Evolutionary conservation across 371 early-diverging fungal species (phyloP).

Genomic region (Neoconidiobolus thromboides): DNA sequence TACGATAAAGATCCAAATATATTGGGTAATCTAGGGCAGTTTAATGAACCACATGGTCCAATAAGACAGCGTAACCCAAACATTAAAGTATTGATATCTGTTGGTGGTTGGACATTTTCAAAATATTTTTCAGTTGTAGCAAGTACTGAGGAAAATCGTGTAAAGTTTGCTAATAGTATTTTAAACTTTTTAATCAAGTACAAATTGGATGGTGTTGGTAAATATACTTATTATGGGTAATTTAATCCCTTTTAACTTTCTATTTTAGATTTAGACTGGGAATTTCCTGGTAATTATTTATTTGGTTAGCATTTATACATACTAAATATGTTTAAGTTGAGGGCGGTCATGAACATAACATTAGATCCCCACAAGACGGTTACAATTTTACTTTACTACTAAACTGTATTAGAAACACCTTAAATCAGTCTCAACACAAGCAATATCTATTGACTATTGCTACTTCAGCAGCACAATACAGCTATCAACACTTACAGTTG

Average conservation of each 20-base stretch:
- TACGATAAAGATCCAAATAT: background rate
- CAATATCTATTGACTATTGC: conserved; percentile 1
- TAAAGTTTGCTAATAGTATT: background rate
- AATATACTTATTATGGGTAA: background rate
- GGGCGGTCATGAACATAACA: background rate
- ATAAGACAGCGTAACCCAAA: background rate
- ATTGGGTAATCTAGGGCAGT: background rate
- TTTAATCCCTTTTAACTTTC: conserved; percentile 4
- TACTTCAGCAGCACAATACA: background rate
- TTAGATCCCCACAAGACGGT: background rate
- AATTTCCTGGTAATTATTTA: background rate
- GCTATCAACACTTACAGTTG: background rate
- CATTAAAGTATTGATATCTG: background rate
- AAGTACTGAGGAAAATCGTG: background rate
- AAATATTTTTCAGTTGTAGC: background rate
- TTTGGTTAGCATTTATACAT: background rate
- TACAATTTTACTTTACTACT: background rate
- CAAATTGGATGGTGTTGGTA: conserved; percentile 5
- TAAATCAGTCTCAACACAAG: background rate
- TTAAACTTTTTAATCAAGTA: background rate
- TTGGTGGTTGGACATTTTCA: conserved; percentile 2
- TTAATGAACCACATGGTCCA: background rate
- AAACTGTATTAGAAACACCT: background rate
- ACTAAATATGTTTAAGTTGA: background rate
- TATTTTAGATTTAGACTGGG: conserved; percentile 1